Evolutionary conservation across 768 basidiomycete species (phyloP).

Genomic region (Vishniacozyma victoriae): DNA sequence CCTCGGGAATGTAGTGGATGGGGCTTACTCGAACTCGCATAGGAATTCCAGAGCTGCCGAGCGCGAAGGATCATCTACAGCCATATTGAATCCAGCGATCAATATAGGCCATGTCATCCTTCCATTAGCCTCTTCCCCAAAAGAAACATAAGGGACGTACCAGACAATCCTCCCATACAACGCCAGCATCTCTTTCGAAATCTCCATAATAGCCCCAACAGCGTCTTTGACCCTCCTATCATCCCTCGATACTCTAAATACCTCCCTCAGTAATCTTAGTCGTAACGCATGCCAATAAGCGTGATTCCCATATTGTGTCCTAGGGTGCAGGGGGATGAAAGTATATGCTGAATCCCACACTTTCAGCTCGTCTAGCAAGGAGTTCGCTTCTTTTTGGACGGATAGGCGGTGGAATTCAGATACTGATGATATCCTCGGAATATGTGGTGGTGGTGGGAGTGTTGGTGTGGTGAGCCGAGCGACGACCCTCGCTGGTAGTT

Average conservation of each 20-base stretch:
- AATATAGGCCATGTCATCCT: constrained; percentile 41
- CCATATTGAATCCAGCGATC: constrained; percentile 32
- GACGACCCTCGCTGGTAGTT: constrained; percentile 1
- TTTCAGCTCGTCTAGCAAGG: constrained; percentile 20
- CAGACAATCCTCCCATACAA: constrained; percentile 26
- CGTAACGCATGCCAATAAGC: constrained; percentile 30
- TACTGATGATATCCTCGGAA: too few species aligned
- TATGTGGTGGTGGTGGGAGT: background rate
- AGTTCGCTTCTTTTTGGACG: constrained; percentile 10
- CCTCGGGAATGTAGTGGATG: background rate
- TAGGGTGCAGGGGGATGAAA: constrained; percentile 26
- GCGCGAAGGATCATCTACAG: constrained; percentile 16
- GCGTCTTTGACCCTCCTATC: constrained; percentile 21
- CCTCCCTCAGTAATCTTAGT: constrained; percentile 25
- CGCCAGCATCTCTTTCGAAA: constrained; percentile 24
- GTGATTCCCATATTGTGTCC: constrained; percentile 35
- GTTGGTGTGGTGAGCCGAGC: background rate
- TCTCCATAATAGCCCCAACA: constrained; percentile 26
- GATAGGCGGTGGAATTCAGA: too few species aligned
- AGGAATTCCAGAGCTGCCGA: constrained; percentile 20
- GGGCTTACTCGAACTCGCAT: constrained; percentile 27
- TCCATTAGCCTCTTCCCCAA: background rate
- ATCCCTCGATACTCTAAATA: constrained; percentile 15
- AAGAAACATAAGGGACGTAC: constrained; percentile 9
- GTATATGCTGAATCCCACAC: constrained; percentile 31